Evolutionary conservation across 1,139 yeast genomes (phyloP).

Genomic region (Pichia sp.): DNA sequence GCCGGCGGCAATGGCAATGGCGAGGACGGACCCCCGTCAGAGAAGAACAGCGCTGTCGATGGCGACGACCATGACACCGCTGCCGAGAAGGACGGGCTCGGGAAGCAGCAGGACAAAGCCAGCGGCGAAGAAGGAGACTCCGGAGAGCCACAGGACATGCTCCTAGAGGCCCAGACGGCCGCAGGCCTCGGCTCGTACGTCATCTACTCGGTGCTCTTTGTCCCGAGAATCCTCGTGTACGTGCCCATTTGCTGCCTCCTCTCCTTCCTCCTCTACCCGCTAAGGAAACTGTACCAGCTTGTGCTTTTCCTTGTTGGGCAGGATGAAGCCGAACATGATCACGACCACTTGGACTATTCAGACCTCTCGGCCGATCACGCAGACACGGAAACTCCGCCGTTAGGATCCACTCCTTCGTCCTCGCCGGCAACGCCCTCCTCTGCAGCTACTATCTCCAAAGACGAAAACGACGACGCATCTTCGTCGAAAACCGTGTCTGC

Average conservation of each 20-base stretch:
- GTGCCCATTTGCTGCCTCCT: conserved; percentile 44
- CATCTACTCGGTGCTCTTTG: conserved; percentile 32
- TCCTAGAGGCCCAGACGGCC: not conserved
- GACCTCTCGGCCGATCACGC: not conserved
- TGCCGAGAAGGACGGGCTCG: not conserved
- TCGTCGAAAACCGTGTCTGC: not conserved
- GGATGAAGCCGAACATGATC: not conserved
- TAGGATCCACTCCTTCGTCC: not conserved
- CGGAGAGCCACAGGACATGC: not conserved
- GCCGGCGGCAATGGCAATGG: not conserved
- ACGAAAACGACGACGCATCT: not conserved
- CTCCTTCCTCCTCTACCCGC: conserved; percentile 47
- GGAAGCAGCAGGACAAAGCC: not conserved
- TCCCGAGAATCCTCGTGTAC: conserved; percentile 41
- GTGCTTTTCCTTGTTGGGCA: not conserved
- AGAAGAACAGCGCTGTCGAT: not conserved
- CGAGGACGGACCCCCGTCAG: not conserved
- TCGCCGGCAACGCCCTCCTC: not conserved
- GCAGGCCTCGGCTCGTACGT: not conserved
- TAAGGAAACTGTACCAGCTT: conserved; percentile 31
- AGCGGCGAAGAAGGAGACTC: not conserved
- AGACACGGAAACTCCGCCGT: not conserved
- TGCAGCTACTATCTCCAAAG: not conserved
- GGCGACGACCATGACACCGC: not conserved
- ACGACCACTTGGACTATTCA: not conserved